Percentiles rank a stretch among this genome's conserved stretches.
These are phyloP conservation scores for Russula compacta DNA, from an alignment of 768 basidiomycete species.

Conservation along the genomic window DNA sequence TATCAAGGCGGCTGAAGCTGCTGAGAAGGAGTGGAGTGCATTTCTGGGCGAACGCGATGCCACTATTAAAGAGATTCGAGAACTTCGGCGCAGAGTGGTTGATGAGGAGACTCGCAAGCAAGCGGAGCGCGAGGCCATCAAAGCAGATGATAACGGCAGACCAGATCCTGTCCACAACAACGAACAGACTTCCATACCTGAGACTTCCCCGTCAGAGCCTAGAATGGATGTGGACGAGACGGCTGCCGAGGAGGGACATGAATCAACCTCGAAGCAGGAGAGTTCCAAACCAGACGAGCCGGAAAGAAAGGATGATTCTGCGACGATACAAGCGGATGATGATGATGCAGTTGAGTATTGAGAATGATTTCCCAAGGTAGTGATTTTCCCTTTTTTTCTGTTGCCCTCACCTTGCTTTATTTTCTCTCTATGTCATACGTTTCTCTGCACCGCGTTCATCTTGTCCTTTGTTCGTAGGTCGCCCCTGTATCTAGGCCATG, in stretches of 20 bases:
- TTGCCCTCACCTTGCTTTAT: constrained; percentile 6
- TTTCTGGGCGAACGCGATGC: constrained; percentile 53
- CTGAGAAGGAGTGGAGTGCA: constrained; percentile 57
- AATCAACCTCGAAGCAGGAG: constrained; percentile 5
- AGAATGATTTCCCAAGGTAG: constrained; percentile 11
- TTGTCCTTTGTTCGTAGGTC: constrained; percentile 13
- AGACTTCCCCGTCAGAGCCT: constrained; percentile 12
- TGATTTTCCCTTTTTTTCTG: constrained; percentile 5
- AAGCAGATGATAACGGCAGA: constrained; percentile 27
- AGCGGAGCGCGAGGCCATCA: constrained; percentile 32
- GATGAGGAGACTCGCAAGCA: constrained; percentile 51
- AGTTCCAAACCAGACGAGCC: constrained; percentile 12
- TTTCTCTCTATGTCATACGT: constrained; percentile 8
- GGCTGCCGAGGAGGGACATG: constrained; percentile 5
- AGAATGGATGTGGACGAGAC: constrained; percentile 20
- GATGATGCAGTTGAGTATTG: constrained; percentile 79
- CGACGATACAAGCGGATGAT: constrained; percentile 55
- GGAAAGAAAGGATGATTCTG: constrained; percentile 23
- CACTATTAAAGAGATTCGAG: constrained; percentile 53
- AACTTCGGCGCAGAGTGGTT: constrained; percentile 53
- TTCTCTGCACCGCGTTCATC: constrained; percentile 8
- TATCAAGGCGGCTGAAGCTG: constrained; percentile 47
- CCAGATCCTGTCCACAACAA: neutral
- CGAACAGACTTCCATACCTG: constrained; percentile 4
- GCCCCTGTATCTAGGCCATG: constrained; percentile 16